Conservation (phyloP, 1,284 basidiomycete species). For the Stereum hirsutum region DNA sequence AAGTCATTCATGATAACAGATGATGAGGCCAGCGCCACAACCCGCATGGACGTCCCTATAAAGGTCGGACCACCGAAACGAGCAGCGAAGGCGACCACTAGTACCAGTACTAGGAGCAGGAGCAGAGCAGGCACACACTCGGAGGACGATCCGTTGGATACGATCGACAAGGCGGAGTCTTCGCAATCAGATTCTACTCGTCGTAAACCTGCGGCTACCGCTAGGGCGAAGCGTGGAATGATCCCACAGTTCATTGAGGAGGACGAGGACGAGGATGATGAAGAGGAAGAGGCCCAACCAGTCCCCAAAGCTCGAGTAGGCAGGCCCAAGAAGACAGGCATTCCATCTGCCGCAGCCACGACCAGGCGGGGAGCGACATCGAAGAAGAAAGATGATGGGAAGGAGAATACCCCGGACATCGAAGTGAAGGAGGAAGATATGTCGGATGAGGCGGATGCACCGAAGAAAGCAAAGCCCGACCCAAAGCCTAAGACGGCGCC, state of each 20-base stretch:
- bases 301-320: conserved; percentile 8
- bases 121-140: background rate
- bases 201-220: no score
- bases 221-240: no score
- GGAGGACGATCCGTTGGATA: conserved; percentile 12
- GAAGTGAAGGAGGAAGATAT: conserved; percentile 17
- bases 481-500: conserved; percentile 6
- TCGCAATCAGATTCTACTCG: no score
- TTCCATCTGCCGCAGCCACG: conserved; percentile 9
- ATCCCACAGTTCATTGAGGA: no score
- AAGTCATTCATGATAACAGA: background rate
- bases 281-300: no score
- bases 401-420: conserved; percentile 29
- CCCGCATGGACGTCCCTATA: background rate
- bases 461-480: no score
- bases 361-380: conserved; percentile 9
- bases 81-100: no score
- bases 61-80: background rate
- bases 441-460: conserved; percentile 13
- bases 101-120: no score
- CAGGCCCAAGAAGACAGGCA: conserved; percentile 15
- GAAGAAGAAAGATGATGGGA: conserved; percentile 17
- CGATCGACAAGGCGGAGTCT: conserved; percentile 12
- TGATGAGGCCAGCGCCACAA: background rate
- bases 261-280: no score